Evolutionary conservation across 2,329 filamentous ascomycete species (phyloP).

Genomic region (Cladorrhinum sp.): DNA sequence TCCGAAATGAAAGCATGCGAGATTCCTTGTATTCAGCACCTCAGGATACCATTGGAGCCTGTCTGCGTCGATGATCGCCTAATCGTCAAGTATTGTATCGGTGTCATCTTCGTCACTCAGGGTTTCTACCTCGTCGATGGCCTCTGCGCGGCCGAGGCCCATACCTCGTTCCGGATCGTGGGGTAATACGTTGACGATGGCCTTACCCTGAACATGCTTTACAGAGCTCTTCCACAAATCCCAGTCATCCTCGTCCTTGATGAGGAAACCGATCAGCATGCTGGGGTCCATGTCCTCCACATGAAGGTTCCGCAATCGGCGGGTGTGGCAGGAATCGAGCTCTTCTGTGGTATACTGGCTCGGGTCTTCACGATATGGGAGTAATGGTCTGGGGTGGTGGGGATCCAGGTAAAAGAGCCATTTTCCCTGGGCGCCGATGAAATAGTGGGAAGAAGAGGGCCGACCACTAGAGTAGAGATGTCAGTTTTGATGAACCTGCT

Average conservation of each 20-base stretch:
- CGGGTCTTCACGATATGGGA: conserved; percentile 61
- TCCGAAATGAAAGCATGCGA: neutral
- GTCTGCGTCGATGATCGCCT: neutral
- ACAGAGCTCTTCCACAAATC: conserved; percentile 74
- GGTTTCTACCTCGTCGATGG: conserved; percentile 85
- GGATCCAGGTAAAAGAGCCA: conserved; percentile 94
- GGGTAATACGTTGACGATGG: conserved; percentile 80
- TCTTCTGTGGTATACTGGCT: conserved; percentile 67
- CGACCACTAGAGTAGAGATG: conserved; percentile 61
- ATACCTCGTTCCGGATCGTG: conserved; percentile 58
- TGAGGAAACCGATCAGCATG: conserved; percentile 93
- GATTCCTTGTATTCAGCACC: neutral
- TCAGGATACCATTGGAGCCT: neutral
- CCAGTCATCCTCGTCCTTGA: conserved; percentile 81
- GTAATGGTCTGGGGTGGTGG: conserved; percentile 74
- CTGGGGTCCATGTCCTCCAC: conserved; percentile 95
- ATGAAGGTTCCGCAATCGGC: conserved; percentile 76
- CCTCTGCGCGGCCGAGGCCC: conserved; percentile 61
- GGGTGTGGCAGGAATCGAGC: conserved; percentile 80
- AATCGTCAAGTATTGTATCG: conserved; percentile 37
- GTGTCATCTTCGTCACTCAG: conserved; percentile 70
- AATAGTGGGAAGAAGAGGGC: conserved; percentile 77
- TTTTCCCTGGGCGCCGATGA: conserved; percentile 60
- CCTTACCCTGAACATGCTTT: conserved; percentile 72
- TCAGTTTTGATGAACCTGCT: conserved; percentile 7